Evolutionary conservation across 2,329 filamentous ascomycete genomes (phyloP), one percentile per base, ranked within the genome.

Genomic region (Rhynchosporium secalis): DNA sequence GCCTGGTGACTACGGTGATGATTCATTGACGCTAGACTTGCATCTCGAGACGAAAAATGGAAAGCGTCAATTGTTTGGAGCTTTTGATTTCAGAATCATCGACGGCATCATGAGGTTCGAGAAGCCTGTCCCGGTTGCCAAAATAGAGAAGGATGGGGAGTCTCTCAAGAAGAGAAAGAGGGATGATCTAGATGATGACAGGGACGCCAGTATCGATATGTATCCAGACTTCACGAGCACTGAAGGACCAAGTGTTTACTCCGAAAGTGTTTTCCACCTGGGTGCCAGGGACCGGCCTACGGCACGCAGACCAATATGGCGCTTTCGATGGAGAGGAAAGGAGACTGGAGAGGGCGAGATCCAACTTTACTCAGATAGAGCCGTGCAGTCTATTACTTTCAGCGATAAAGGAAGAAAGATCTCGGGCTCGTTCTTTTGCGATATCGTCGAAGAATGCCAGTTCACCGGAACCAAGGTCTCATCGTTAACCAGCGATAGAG

Each of bases 331-430:
- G 68, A 57, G 68, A 20, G 65, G 66, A 1, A 26, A 38, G n/a
- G 68, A 69, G 28, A 68, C 61, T 47, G 61, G 66, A 31, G 64
- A 70, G 56, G 65, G 65, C 8, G 65, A 64, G 20, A 67, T 64
- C 13, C 56, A 69, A 52, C 36, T 66, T 3, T 26, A 54, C 13
- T 67, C 66, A 15, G 63, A 65, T 41, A 26, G 47, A 45, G 29
- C 12, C 4, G 51, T 63, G n/a, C 45, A 56, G 13, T 43, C 51
- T 8, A 62, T 66, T 20, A 64, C 65, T 8, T 69, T 65, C 33
- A 63, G 60, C n/a, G 58, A 63, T 3, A 64, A 66, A 12, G 61
- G 64, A 2, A 66, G 41, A 46, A 36, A 64, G 29, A 40, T 69
- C 4, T 61, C 52, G 13, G 66, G 67, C 6, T 60, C 48, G 3